Evolutionary conservation across 202 grass and related monocot species (phyloP), one percentile per base, ranked within the genome.

Genomic region (Cymbopogon flexuosus): DNA sequence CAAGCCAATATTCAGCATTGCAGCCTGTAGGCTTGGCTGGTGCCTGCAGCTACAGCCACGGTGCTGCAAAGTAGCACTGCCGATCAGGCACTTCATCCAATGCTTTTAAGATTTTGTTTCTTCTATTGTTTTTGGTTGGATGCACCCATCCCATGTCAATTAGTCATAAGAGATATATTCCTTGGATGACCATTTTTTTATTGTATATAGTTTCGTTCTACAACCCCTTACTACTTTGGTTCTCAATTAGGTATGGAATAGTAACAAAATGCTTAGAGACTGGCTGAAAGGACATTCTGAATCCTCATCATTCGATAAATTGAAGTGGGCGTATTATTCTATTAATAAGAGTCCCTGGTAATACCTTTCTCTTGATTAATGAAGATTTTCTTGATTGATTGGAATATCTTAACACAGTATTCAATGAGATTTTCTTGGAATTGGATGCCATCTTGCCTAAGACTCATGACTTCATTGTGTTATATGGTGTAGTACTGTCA

Each of bases 331-430:
- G n/a, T 97, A 97, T 83, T 94, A 89, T 90, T 89, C 89, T 47
- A 97, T 94, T 84, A 97, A 97, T 76, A 97, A 94, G 79, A 90
- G 92, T 77, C 92, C 94, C 79, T 97, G 94, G 94, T 97, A 92
- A 94, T 78, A 76, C 65, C 14, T 86, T 67, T 80, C 70, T 72
- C 35, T 63, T 5, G 18, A 57, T 58, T 58, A 23, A 46, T 74
- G 10, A 59, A 77, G 18, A 19, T 4, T 59, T 70, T 76, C 2
- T 63, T 76, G 33, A 70, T 72, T 62, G 30, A 63, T 69, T 46
- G 58, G 40, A 47, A 62, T 82, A 64, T 62, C 68, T 61, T 67
- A 13, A 39, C 14, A 72, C 13, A 56, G 2, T 70, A 7, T 62
- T 62, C 1, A 36, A 34, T 43, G 3, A 19, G 30, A 60, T 8